Evolutionary conservation across 345 rosid genomes (phyloP), one percentile per base, ranked within the genome.

Genomic region (Aurinia saxatilis): DNA sequence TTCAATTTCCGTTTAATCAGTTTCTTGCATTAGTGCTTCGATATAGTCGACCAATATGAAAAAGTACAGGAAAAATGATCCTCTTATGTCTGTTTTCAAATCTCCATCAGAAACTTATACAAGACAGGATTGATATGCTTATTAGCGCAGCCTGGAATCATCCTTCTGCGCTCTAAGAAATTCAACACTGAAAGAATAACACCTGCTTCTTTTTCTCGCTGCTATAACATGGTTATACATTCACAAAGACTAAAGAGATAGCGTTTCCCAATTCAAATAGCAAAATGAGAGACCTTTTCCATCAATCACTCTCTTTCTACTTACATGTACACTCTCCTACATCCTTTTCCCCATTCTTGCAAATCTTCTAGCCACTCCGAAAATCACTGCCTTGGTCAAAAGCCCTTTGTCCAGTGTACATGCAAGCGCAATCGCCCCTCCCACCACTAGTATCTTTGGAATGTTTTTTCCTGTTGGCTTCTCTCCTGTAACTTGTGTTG

Each of bases 341-440:
- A 87, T 66, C 79, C 90, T 82, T 74, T 84, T 85, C 23, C 97
- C 91, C 51, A 80, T 76, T 55, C 85, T 85, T 10, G 92, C 90
- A 72, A 90, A 87, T 70, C 96, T 81, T 77, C 97, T 76, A 21
- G 95, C 97, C 21, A 85, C 95, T 59, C 99, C 99, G 12, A 90
- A 93, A 57, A 93, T 82, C 27, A 90, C 79, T 0, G 99, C 99
- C 82, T 93, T 93, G 6, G 96, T 93, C 72, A 90, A 63, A 60
- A 93, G 85, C 13, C 99, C 99, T 58, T 84, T 80, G 67, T 93
- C 99, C 21, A 93, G 76, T 16, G 78, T 70, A 75, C 95, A 93
- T 1, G 99, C 97, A 25, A 93, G 78, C 48, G 82, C 96, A 48
- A 93, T 60, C n/a, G 95, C 99, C 64, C 99, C 99, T 14, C 97